These are phyloP conservation scores for Microbotryum silenes-acaulis DNA, from an alignment of 1,284 basidiomycete species.

Conservation along the genomic window DNA sequence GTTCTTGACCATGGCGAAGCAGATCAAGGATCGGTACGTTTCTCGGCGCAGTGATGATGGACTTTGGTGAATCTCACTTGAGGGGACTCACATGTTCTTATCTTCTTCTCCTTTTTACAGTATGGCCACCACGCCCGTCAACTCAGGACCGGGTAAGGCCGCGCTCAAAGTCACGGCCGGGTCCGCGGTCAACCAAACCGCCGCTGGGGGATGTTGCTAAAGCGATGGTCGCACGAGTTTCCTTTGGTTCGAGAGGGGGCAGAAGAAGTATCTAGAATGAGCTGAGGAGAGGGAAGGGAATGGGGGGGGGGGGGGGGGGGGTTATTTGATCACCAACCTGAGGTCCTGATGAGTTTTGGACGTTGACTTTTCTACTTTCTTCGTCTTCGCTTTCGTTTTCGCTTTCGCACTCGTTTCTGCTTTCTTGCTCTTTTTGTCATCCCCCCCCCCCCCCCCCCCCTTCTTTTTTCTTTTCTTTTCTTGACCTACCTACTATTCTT, in stretches of 20 bases:
- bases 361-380: too few relatives aligned
- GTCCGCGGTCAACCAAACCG: conserved; percentile 61
- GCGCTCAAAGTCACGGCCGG: conserved; percentile 46
- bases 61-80: too few relatives aligned
- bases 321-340: background rate
- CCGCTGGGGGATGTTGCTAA: conserved; percentile 66
- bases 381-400: too few relatives aligned
- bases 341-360: background rate
- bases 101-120: conserved; percentile 38
- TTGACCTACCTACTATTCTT: background rate
- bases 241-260: background rate
- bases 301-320: too few relatives aligned
- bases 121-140: conserved; percentile 47
- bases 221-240: conserved; percentile 26
- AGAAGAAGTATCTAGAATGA: background rate
- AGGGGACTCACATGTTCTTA: too few relatives aligned
- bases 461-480: background rate
- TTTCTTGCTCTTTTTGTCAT: background rate
- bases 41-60: background rate
- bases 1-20: conserved; percentile 57
- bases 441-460: too few relatives aligned
- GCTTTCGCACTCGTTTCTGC: too few relatives aligned
- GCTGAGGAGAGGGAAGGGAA: background rate
- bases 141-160: conserved; percentile 45
- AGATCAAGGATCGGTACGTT: conserved; percentile 77